A percentile compares a stretch with the other conserved stretches of the same genome.
Evolutionary conservation across 306 rosid species (phyloP).

Genomic region (Quercus variabilis): DNA sequence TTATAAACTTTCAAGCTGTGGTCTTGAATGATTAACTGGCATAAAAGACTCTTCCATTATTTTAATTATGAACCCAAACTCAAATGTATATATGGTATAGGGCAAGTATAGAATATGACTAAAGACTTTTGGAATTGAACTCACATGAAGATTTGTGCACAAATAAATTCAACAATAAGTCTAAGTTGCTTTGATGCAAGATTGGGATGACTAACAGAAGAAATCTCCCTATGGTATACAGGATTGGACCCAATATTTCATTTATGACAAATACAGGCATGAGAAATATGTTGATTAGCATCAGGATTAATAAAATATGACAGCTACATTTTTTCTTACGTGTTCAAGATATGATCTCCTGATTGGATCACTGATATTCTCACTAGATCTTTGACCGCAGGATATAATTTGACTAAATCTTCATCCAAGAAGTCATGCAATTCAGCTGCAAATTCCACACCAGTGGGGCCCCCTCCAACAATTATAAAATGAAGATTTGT

Average conservation of each 20-base stretch:
- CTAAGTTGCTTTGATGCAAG: not conserved
- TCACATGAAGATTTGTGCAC: not conserved
- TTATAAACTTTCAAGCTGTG: not conserved
- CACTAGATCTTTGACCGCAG: conserved; percentile 65
- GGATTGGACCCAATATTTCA: not conserved
- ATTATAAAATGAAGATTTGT: conserved; percentile 90
- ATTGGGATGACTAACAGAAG: not conserved
- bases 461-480: conserved; percentile 99
- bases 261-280: not conserved
- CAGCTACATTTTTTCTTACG: conserved; percentile 40
- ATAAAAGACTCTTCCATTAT: not conserved
- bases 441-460: conserved; percentile 98
- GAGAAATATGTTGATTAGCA: not conserved
- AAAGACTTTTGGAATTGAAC: not conserved
- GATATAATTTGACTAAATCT: conserved; percentile 73
- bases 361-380: conserved; percentile 87
- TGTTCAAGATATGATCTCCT: conserved; percentile 96
- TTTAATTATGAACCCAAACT: not conserved
- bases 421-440: conserved; percentile 80
- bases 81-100: not conserved
- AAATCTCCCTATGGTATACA: not conserved
- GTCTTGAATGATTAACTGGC: not conserved
- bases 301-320: conserved; percentile 5
- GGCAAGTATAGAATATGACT: not conserved
- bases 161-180: not conserved